phyloP scores from a whole-genome alignment of 768 basidiomycete species.

The Chalciporus piperatus region DNA sequence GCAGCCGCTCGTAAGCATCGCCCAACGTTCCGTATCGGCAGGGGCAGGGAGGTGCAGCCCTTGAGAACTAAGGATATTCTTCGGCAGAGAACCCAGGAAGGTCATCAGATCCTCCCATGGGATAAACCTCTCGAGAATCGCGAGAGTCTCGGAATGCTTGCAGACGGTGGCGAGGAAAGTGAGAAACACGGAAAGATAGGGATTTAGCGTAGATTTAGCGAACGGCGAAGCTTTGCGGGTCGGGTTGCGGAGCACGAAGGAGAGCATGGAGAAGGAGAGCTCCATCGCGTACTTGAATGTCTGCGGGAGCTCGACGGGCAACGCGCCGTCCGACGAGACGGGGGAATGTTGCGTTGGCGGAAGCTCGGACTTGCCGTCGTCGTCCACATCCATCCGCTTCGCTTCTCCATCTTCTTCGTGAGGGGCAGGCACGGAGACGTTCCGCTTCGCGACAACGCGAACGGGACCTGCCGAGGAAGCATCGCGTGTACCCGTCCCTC shows the following conservation, averaged over 20 bases:
- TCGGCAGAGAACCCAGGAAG: constrained; percentile 63
- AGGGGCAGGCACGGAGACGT: constrained; percentile 14
- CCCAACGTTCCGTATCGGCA: constrained; percentile 49
- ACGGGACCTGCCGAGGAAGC: constrained; percentile 34
- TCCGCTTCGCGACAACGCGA: constrained; percentile 53
- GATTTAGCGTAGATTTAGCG: constrained; percentile 61
- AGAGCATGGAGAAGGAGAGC: constrained; percentile 76
- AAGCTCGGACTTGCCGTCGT: constrained; percentile 33
- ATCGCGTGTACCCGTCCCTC: constrained; percentile 45
- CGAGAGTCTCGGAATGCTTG: constrained; percentile 59
- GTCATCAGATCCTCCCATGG: constrained; percentile 78
- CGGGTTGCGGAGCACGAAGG: constrained; percentile 63
- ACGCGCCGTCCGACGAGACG: constrained; percentile 31
- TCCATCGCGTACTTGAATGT: constrained; percentile 74
- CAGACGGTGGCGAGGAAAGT: constrained; percentile 84
- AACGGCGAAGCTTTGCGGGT: constrained; percentile 58
- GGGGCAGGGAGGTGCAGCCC: constrained; percentile 34
- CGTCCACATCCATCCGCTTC: constrained; percentile 66
- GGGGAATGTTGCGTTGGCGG: constrained; percentile 25
- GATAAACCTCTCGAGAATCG: constrained; percentile 68
- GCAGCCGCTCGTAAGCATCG: constrained; percentile 67
- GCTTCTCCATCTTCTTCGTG: constrained; percentile 42
- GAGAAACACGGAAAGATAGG: constrained; percentile 81
- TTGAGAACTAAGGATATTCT: constrained; percentile 47
- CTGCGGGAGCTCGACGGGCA: constrained; percentile 49